Evolutionary conservation across 2,329 filamentous ascomycete genomes (phyloP).

Genomic region (Trichocomaceae sp.): DNA sequence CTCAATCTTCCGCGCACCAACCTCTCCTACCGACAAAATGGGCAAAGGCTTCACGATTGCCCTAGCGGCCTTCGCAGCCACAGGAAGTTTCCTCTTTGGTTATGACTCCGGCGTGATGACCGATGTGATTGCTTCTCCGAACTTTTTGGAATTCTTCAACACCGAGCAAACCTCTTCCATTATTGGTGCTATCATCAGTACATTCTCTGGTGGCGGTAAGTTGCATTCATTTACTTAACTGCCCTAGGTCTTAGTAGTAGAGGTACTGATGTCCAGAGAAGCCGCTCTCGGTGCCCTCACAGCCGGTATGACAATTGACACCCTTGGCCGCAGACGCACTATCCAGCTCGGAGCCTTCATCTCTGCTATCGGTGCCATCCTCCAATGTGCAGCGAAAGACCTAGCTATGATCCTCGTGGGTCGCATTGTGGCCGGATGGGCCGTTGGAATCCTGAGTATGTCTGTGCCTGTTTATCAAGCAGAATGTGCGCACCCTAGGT

Average conservation of each 20-base stretch:
- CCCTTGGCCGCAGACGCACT: slow-evolving; percentile 53
- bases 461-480: slow-evolving; percentile 58
- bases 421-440: slow-evolving; percentile 46
- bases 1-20: too few relatives aligned
- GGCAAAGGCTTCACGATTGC: slow-evolving; percentile 6
- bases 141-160: slow-evolving; percentile 43
- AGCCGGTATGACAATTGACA: slow-evolving; percentile 54
- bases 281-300: slow-evolving; percentile 48
- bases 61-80: slow-evolving; percentile 9
- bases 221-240: neutral
- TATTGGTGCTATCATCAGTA: slow-evolving; percentile 58
- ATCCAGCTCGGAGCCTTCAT: slow-evolving; percentile 55
- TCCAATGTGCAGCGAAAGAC: slow-evolving; percentile 53
- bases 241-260: too few relatives aligned
- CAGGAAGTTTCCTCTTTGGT: slow-evolving; percentile 38
- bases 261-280: slow-evolving; percentile 5
- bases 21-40: neutral
- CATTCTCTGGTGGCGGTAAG: slow-evolving; percentile 52
- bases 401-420: slow-evolving; percentile 53
- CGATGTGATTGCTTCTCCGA: slow-evolving; percentile 11
- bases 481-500: slow-evolving; percentile 54
- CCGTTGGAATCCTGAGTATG: slow-evolving; percentile 43
- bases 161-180: slow-evolving; percentile 45
- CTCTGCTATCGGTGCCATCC: slow-evolving; percentile 51
- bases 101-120: slow-evolving; percentile 33